These are phyloP conservation scores for Triangularia verruculosa DNA, from an alignment of 2,329 filamentous ascomycete genomes.

Conservation along the genomic window DNA sequence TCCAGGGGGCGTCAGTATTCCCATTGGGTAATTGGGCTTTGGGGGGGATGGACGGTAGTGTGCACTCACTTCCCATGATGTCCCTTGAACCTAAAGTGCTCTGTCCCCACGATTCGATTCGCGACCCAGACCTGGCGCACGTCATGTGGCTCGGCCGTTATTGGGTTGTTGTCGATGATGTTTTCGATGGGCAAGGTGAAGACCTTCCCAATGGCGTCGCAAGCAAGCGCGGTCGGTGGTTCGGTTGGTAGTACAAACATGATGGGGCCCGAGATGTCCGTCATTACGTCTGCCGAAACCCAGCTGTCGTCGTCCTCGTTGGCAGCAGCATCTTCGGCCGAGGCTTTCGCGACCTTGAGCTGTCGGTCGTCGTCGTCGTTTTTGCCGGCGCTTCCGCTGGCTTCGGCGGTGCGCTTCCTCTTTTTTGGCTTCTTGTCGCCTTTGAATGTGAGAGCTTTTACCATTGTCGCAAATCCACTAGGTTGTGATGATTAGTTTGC, in stretches of 20 bases:
- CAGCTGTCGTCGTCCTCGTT: conserved; percentile 75
- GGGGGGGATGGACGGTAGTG: not conserved
- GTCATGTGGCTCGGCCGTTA: conserved; percentile 91
- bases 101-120: conserved; percentile 76
- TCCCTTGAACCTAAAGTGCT: conserved; percentile 81
- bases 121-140: conserved; percentile 95
- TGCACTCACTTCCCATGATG: conserved; percentile 76
- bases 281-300: conserved; percentile 75
- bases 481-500: too few species aligned
- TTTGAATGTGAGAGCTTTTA: conserved; percentile 91
- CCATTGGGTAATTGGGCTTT: not conserved
- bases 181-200: conserved; percentile 83
- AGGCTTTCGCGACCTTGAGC: conserved; percentile 34
- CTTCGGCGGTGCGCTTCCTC: conserved; percentile 68
- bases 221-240: conserved; percentile 71
- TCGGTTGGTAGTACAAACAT: conserved; percentile 78
- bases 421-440: conserved; percentile 96
- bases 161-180: conserved; percentile 75
- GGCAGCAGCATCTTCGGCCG: conserved; percentile 39
- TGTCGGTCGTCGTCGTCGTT: conserved; percentile 35
- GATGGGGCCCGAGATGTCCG: conserved; percentile 77
- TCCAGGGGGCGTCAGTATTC: not conserved
- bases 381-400: conserved; percentile 46
- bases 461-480: conserved; percentile 56
- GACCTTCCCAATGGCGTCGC: conserved; percentile 81